These are phyloP conservation scores for Boechera stricta DNA, from an alignment of 345 rosid genomes.

Conservation along the genomic window DNA sequence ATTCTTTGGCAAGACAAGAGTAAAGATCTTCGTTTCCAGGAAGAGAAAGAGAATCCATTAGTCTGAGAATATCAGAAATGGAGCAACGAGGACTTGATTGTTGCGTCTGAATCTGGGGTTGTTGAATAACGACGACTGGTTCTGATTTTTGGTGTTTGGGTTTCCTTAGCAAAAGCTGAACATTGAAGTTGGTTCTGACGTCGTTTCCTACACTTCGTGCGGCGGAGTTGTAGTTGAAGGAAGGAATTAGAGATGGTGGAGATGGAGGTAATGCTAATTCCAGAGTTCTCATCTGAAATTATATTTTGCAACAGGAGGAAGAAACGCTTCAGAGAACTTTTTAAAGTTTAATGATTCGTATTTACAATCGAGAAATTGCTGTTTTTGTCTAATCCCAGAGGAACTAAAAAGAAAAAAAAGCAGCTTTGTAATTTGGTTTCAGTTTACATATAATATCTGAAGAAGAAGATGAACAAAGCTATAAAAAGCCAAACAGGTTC, in stretches of 20 bases:
- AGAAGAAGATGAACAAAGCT: slow-evolving; percentile 6
- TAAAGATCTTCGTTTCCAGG: slow-evolving; percentile 59
- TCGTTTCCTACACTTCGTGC: slow-evolving; percentile 16
- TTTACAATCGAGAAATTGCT: not conserved
- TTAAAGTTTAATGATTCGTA: not conserved
- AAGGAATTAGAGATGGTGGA: slow-evolving; percentile 30
- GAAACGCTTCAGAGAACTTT: not conserved
- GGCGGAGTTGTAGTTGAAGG: slow-evolving; percentile 13
- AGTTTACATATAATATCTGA: too few species aligned
- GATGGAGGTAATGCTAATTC: slow-evolving; percentile 41
- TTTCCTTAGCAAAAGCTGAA: slow-evolving; percentile 32
- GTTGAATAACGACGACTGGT: not conserved
- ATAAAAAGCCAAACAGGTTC: not conserved
- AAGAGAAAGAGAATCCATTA: slow-evolving; percentile 59
- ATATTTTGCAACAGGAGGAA: not conserved
- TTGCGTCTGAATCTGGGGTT: slow-evolving; percentile 15
- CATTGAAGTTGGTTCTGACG: slow-evolving; percentile 26
- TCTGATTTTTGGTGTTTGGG: slow-evolving; percentile 40
- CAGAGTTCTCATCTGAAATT: slow-evolving; percentile 36
- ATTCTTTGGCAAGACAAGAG: slow-evolving; percentile 64
- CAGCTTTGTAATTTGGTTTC: not conserved
- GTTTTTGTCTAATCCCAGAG: too few species aligned
- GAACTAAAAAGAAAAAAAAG: not conserved
- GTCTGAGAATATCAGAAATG: slow-evolving; percentile 52
- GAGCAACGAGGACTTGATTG: slow-evolving; percentile 25